Percentiles rank a stretch among this genome's conserved stretches.
phyloP scores from a whole-genome alignment of 495 filamentous ascomycete genomes.

The Bombardia bombarda region DNA sequence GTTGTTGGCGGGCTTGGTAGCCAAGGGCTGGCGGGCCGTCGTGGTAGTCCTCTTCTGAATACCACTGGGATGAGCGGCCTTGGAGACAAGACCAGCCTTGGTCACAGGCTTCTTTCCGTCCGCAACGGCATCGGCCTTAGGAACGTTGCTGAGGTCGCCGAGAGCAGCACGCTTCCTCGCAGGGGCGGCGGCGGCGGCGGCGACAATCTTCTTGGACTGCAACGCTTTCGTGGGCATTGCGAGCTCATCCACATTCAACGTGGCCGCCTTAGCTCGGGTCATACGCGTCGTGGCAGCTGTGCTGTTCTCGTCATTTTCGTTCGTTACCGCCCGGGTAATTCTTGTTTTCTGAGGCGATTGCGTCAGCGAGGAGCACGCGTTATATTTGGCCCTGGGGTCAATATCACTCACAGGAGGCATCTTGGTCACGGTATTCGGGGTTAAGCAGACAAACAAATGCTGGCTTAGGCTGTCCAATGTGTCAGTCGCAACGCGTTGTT shows the following conservation, averaged over 20 bases:
- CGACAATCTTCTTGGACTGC: slow-evolving; percentile 62
- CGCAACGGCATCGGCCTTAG: slow-evolving; percentile 61
- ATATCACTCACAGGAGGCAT: background rate
- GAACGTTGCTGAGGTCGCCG: slow-evolving; percentile 92
- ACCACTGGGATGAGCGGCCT: slow-evolving; percentile 65
- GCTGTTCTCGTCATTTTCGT: slow-evolving; percentile 91
- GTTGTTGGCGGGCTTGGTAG: slow-evolving; percentile 61
- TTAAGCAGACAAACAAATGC: slow-evolving; percentile 9
- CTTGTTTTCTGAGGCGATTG: slow-evolving; percentile 10
- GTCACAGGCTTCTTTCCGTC: slow-evolving; percentile 64
- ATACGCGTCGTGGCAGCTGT: slow-evolving; percentile 58
- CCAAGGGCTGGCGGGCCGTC: slow-evolving; percentile 46
- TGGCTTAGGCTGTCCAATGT: slow-evolving; percentile 3
- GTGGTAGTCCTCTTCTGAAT: slow-evolving; percentile 72
- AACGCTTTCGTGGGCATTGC: slow-evolving; percentile 57
- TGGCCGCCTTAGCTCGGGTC: slow-evolving; percentile 87
- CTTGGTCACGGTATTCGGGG: background rate
- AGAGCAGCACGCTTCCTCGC: slow-evolving; percentile 66
- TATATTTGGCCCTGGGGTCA: background rate
- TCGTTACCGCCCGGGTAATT: slow-evolving; percentile 54
- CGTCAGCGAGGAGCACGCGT: slow-evolving; percentile 1
- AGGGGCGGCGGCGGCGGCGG: slow-evolving; percentile 28
- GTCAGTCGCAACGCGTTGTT: slow-evolving; percentile 7
- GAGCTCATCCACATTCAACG: slow-evolving; percentile 50
- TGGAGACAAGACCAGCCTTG: slow-evolving; percentile 63